A percentile compares a stretch with the other conserved stretches of the same genome.
These are phyloP conservation scores for Ophiostoma novo-ulmi DNA, from an alignment of 2,329 filamentous ascomycete species.

Conservation along the genomic window DNA sequence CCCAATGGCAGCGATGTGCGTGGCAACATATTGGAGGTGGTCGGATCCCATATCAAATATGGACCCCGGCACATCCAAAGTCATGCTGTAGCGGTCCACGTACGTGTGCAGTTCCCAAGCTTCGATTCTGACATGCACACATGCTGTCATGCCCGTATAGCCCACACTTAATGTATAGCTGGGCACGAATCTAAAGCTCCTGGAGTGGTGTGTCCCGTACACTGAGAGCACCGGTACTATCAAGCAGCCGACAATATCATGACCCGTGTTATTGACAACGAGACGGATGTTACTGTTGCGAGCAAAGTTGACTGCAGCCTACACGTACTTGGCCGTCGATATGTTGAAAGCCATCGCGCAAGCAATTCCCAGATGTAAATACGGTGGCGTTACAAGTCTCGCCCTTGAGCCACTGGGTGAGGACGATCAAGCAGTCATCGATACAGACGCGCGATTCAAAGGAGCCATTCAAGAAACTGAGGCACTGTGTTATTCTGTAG, in stretches of 20 bases:
- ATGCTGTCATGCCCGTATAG: not conserved
- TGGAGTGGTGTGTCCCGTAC: not conserved
- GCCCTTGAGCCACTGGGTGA: not conserved
- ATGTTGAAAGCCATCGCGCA: not conserved
- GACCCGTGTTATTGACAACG: not conserved
- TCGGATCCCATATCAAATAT: not conserved
- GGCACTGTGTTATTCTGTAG: not conserved
- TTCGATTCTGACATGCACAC: not conserved
- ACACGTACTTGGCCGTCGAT: not conserved
- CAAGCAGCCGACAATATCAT: not conserved
- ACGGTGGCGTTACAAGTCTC: not conserved
- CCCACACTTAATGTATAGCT: not conserved
- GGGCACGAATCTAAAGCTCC: not conserved
- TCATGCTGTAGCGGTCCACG: conserved; percentile 1
- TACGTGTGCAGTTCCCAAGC: not conserved
- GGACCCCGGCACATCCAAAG: not conserved
- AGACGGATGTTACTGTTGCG: not conserved
- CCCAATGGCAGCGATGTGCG: not conserved
- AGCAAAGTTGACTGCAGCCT: not conserved
- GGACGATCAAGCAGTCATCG: not conserved
- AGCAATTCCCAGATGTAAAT: not conserved
- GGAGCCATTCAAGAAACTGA: not conserved
- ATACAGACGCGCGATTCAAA: not conserved
- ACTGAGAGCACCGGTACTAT: not conserved
- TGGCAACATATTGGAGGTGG: not conserved